Evolutionary conservation across 768 basidiomycete genomes (phyloP), one percentile per base, ranked within the genome.

Genomic region (Naganishia vaughanmartiniae): DNA sequence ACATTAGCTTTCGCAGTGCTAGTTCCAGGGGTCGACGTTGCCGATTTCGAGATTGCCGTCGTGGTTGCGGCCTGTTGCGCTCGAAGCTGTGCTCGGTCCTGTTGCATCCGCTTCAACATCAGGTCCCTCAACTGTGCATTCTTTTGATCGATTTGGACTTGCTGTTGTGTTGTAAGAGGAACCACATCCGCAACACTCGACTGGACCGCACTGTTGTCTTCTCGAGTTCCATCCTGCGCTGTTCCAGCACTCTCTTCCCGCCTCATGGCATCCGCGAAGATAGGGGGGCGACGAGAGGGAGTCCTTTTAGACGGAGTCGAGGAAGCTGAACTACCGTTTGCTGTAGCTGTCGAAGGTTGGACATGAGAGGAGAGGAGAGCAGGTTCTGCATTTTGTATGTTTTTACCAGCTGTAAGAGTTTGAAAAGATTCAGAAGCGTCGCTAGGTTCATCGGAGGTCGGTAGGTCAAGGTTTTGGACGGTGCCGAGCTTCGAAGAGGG

Each of bases 221-320:
- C 15, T 2, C 10, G 7, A 15, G 5, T 42, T 42, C 15, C 42
- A 42, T 11, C 17, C 42, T 42, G 42, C 42, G 42, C 9, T 7
- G 42, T 42, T 9, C 7, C 42, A 15, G 42, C 42, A 15, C 42
- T 42, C 42, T 58, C 12, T 58, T 58, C 57, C 6, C 7, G 30
- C 33, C 46, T 63, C 60, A 63, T 28, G 3, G 60, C 60, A 17
- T 63, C 60, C 14, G 24, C 24, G 39, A 63, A 63, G 39, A 42
- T 30, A 7, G 60, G 60, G 11, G 42, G 31, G 2, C 39, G 21
- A 9, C 60, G 42, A 30, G 39, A n/a, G 17, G 60, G 60, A 26
- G 36, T 63, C 2, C 60, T 34, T 30, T 28, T 39, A 24, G 34
- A 45, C 39, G 60, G 39, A 24, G 39, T 63, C 42, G 30, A 19